Base-by-base conservation (phyloP, 169 alveolate species). In the Cryptosporidium ubiquitum region DNA sequence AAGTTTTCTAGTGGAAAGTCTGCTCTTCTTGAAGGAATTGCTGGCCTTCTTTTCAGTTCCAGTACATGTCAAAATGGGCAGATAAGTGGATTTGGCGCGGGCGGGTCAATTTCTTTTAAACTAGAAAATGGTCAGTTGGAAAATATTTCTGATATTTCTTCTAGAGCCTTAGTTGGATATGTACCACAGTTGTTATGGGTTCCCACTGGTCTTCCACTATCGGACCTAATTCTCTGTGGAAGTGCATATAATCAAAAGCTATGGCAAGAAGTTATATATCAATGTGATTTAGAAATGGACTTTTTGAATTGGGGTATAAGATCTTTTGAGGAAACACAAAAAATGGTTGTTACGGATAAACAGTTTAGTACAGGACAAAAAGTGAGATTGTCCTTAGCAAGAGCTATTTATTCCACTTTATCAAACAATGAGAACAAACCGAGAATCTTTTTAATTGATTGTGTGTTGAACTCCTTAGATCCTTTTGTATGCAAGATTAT, bases 281-380 rank as follows among this genome's bases (percentile, higher is more conserved):
- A 79, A 29, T 79, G 89, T 29, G 89, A 79, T 33, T 42, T 79
- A 26, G 66, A 64, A 47, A 2, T 64, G 39, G 89, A 79, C 52
- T 79, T 79, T 33, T 37, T 44, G 5, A 61, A 23, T 49, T 79
- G 89, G 89, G 89, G 89, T n/a, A 40, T 79, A 31, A 79, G 31
- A 9, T 37, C 68, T 44, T 60, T 60, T 31, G 42, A 58, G 35
- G 89, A 79, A 37, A 79, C 89, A 26, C 3, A 69, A 5, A 20
- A 55, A 33, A 39, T 51, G 12, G 40, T 79, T 7, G 31, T 79
- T 79, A 79, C 89, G 10, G 89, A 79, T 18, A 79, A 52, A 14
- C 89, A 79, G 35, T 64, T 79, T 14, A 79, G 89, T 44, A 64
- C 89, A 12, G 89, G 89, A 5, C 89, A 79, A 33, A 79, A 66